Evolutionary conservation across 441 rosid species (phyloP).

Genomic region (Populus hybrid): DNA sequence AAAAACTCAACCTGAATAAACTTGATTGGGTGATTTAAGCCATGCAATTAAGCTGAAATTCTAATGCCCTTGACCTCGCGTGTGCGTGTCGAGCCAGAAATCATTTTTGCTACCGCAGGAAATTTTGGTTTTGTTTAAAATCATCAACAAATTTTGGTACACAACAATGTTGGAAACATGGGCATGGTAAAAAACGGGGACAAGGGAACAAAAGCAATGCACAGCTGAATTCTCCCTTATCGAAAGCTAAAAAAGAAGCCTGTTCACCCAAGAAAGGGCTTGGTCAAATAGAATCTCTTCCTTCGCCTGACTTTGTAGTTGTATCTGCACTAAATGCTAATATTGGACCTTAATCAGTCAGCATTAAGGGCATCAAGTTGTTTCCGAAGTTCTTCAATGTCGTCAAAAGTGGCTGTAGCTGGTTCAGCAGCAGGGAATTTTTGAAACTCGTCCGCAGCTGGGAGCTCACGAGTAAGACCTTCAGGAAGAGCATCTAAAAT

Average conservation of each 20-base stretch:
- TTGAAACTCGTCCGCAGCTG: slow-evolving; percentile 64
- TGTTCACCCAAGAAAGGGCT: background rate
- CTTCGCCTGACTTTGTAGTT: background rate
- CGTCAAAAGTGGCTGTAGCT: slow-evolving; percentile 47
- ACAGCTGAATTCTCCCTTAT: background rate
- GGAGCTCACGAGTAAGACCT: slow-evolving; percentile 86
- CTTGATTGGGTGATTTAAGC: background rate
- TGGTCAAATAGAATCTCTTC: background rate
- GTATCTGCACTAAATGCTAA: background rate
- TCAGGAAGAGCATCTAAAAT: slow-evolving; percentile 67
- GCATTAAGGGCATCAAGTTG: slow-evolving; percentile 88
- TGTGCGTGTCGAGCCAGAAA: too few species aligned
- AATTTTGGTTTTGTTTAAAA: background rate
- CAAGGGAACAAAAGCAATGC: background rate
- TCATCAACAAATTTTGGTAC: too few species aligned
- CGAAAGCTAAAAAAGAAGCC: background rate
- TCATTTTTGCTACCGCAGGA: background rate
- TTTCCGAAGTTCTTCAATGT: slow-evolving; percentile 75
- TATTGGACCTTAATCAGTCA: slow-evolving; percentile 30
- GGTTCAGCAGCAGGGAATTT: slow-evolving; percentile 38
- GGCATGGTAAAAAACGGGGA: too few species aligned
- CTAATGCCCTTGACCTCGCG: background rate
- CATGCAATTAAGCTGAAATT: background rate
- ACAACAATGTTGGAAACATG: too few species aligned
- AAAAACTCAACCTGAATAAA: background rate